Evolutionary conservation across 2,329 filamentous ascomycete species (phyloP).

Genomic region (Aspergillus aculeatinus): DNA sequence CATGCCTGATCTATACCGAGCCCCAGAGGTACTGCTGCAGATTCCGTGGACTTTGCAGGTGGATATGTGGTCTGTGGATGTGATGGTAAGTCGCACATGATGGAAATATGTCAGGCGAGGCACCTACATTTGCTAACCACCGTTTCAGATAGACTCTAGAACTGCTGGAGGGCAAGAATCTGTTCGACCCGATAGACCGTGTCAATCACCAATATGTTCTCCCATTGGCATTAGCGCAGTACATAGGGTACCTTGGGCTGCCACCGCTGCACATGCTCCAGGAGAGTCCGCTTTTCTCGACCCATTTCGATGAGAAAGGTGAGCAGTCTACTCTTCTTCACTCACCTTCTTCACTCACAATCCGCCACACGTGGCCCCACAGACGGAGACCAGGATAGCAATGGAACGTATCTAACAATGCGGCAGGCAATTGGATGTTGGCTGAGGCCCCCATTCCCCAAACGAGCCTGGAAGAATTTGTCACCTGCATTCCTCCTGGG

Average conservation of each 20-base stretch:
- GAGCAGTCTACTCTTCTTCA: not conserved
- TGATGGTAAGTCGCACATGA: slow-evolving; percentile 2
- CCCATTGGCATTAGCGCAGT: too few relatives aligned
- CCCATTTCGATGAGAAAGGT: slow-evolving; percentile 20
- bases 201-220: slow-evolving; percentile 24
- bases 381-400: not conserved
- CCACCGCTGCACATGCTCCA: slow-evolving; percentile 24
- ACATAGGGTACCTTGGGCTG: slow-evolving; percentile 17
- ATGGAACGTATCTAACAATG: not conserved
- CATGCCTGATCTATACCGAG: slow-evolving; percentile 9
- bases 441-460: slow-evolving; percentile 2
- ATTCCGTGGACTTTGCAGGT: slow-evolving; percentile 5
- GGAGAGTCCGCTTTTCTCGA: slow-evolving; percentile 20
- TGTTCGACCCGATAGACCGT: slow-evolving; percentile 29
- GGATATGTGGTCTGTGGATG: slow-evolving; percentile 8
- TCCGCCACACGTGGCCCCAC: too few relatives aligned
- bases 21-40: slow-evolving; percentile 7
- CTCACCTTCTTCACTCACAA: too few relatives aligned
- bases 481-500: too few relatives aligned
- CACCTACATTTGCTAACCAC: too few relatives aligned
- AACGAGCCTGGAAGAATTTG: not conserved
- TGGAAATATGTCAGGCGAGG: too few relatives aligned
- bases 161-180: slow-evolving; percentile 27
- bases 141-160: slow-evolving; percentile 23
- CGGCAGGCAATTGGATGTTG: slow-evolving; percentile 3